Evolutionary conservation across 768 basidiomycete genomes (phyloP).

Genomic region (Baorangia bicolor): DNA sequence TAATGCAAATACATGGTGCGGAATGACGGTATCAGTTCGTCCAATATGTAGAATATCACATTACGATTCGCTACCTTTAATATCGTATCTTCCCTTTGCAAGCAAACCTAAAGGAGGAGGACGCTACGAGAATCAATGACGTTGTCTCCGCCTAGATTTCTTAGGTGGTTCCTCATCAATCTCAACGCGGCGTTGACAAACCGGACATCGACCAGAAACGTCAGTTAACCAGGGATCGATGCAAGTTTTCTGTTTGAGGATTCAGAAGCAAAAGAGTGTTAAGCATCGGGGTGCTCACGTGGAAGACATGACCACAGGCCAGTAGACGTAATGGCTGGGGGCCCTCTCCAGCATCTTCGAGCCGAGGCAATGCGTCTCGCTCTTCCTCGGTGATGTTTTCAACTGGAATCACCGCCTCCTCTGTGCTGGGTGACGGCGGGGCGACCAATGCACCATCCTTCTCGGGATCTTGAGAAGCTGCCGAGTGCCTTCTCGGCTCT

Average conservation of each 20-base stretch:
- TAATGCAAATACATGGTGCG: slow-evolving; percentile 25
- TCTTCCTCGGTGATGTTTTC: slow-evolving; percentile 42
- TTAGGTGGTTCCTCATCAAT: slow-evolving; percentile 38
- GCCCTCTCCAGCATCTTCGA: slow-evolving; percentile 73
- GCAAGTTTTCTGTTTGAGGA: slow-evolving; percentile 66
- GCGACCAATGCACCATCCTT: slow-evolving; percentile 10
- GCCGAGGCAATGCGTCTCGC: slow-evolving; percentile 43
- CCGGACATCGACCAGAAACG: slow-evolving; percentile 84
- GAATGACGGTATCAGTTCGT: slow-evolving; percentile 24
- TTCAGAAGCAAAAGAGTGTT: background rate
- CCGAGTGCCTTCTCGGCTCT: slow-evolving; percentile 51
- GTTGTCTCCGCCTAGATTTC: slow-evolving; percentile 28
- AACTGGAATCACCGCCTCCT: slow-evolving; percentile 31
- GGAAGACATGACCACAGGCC: slow-evolving; percentile 85
- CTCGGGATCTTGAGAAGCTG: slow-evolving; percentile 30
- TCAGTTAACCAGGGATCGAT: slow-evolving; percentile 87
- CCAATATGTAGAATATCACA: slow-evolving; percentile 32
- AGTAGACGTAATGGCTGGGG: slow-evolving; percentile 75
- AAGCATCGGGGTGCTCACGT: slow-evolving; percentile 51
- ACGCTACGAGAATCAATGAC: slow-evolving; percentile 15
- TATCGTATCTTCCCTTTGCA: slow-evolving; percentile 23
- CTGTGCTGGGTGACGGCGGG: slow-evolving; percentile 12
- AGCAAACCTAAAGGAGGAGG: slow-evolving; percentile 1
- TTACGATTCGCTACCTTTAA: slow-evolving; percentile 29
- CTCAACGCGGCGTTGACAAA: slow-evolving; percentile 77